phyloP scores from a whole-genome alignment of 306 rosid genomes.

The Trifolium fragiferum region DNA sequence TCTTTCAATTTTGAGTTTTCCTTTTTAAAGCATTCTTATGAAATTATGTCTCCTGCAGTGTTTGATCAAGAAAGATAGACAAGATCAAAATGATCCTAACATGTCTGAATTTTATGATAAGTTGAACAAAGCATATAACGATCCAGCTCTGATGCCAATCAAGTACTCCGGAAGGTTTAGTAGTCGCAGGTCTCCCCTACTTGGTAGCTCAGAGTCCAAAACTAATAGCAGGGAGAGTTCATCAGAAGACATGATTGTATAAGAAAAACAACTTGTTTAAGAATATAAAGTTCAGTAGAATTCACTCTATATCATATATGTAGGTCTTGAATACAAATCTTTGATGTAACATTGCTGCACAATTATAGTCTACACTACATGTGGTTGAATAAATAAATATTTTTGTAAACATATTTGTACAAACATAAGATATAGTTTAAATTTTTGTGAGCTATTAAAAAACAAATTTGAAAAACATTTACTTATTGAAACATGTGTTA shows the following conservation, averaged over 20 bases:
- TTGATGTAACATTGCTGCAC: not conserved
- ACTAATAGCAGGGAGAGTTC: conserved; percentile 18
- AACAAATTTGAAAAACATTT: too few relatives aligned
- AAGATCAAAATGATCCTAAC: conserved; percentile 55
- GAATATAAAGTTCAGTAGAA: too few relatives aligned
- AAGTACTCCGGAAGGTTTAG: conserved; percentile 42
- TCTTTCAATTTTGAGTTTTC: conserved; percentile 3
- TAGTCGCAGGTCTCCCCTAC: conserved; percentile 58
- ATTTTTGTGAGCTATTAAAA: not conserved
- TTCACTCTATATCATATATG: too few relatives aligned
- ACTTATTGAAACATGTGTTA: too few relatives aligned
- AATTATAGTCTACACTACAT: too few relatives aligned
- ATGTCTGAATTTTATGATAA: conserved; percentile 61
- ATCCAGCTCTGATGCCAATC: conserved; percentile 66
- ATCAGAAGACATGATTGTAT: conserved; percentile 20
- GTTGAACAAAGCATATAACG: conserved; percentile 60
- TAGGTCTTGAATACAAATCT: not conserved
- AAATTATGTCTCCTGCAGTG: conserved; percentile 57
- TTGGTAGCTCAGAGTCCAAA: conserved; percentile 35
- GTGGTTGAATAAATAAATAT: not conserved
- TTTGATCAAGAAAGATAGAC: conserved; percentile 71
- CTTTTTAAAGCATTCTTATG: conserved; percentile 20
- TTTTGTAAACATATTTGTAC: not conserved
- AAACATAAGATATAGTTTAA: too few relatives aligned
- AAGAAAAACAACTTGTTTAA: not conserved